These are phyloP conservation scores for Solanum virginianum DNA, from an alignment of 257 asterid species.

Conservation along the genomic window DNA sequence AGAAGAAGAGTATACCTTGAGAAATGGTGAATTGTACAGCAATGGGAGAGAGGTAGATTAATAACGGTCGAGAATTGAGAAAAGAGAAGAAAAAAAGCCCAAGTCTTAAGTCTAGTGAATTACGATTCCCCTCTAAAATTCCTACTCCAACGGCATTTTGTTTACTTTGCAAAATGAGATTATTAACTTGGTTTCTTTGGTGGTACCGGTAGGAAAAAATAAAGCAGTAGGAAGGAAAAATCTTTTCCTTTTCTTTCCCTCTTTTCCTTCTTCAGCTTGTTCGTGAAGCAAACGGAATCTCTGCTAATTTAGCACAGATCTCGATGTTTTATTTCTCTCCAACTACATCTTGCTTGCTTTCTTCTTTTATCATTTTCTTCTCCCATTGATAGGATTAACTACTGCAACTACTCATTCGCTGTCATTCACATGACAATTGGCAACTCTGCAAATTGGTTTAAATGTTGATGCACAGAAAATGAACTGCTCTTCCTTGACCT, in stretches of 20 bases:
- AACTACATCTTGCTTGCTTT: background rate
- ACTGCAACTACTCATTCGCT: background rate
- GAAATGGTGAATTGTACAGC: background rate
- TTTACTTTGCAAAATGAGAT: background rate
- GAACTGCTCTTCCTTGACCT: background rate
- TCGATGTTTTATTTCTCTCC: slow-evolving; percentile 1
- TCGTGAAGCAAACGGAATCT: slow-evolving; percentile 27
- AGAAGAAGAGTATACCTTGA: background rate
- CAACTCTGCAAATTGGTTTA: background rate
- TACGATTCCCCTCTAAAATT: slow-evolving; percentile 5
- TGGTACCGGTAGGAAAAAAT: background rate
- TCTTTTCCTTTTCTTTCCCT: background rate
- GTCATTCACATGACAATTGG: background rate
- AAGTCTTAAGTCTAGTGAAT: background rate
- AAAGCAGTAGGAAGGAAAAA: background rate
- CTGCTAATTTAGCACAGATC: slow-evolving; percentile 12
- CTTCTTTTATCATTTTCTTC: background rate
- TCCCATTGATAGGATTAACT: background rate
- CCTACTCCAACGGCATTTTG: slow-evolving; percentile 4
- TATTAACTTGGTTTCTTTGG: background rate
- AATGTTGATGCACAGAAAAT: background rate
- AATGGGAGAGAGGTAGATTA: background rate
- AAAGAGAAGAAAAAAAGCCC: background rate
- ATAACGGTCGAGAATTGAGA: background rate
- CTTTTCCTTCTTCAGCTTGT: slow-evolving; percentile 6